Evolutionary conservation across 129 eudicot genomes (phyloP).

Genomic region (Calendula officinalis): DNA sequence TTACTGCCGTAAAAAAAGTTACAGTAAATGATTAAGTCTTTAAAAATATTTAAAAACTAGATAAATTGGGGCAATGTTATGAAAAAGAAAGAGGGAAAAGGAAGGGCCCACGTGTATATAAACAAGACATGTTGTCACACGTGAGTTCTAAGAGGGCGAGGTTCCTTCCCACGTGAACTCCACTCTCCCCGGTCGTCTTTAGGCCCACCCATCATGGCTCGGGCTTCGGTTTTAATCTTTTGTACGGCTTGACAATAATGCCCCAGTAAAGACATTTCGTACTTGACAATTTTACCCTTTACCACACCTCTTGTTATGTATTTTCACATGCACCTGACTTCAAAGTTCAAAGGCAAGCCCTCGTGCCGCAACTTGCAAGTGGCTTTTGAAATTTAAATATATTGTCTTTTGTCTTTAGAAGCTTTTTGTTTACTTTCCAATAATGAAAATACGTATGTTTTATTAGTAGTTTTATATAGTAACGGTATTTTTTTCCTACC

Average conservation of each 20-base stretch:
- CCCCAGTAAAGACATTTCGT: slow-evolving; percentile 15
- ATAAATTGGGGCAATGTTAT: too few relatives aligned
- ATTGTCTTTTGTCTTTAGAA: too few relatives aligned
- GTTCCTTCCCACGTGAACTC: slow-evolving; percentile 59
- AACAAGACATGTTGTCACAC: slow-evolving; percentile 63
- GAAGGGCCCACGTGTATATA: slow-evolving; percentile 47
- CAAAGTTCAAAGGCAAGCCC: slow-evolving; percentile 14
- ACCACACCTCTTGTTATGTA: slow-evolving; percentile 25
- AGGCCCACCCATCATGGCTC: slow-evolving; percentile 31
- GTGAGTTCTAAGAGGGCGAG: slow-evolving; percentile 45
- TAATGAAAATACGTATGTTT: too few relatives aligned
- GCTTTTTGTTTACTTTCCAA: too few relatives aligned
- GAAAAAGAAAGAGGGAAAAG: slow-evolving; percentile 17
- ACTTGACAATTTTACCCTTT: slow-evolving; percentile 28
- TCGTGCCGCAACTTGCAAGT: slow-evolving; percentile 14
- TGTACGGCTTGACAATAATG: neutral
- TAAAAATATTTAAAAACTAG: too few relatives aligned
- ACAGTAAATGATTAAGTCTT: too few relatives aligned
- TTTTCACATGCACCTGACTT: slow-evolving; percentile 35
- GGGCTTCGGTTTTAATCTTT: slow-evolving; percentile 1
- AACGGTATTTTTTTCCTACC: too few relatives aligned
- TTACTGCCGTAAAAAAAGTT: too few relatives aligned
- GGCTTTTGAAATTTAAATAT: too few relatives aligned
- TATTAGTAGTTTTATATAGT: too few relatives aligned
- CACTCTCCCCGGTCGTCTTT: slow-evolving; percentile 38